These are phyloP conservation scores for Elongisporangium prolatum DNA, from an alignment of 352 stramenopile species.

Conservation along the genomic window DNA sequence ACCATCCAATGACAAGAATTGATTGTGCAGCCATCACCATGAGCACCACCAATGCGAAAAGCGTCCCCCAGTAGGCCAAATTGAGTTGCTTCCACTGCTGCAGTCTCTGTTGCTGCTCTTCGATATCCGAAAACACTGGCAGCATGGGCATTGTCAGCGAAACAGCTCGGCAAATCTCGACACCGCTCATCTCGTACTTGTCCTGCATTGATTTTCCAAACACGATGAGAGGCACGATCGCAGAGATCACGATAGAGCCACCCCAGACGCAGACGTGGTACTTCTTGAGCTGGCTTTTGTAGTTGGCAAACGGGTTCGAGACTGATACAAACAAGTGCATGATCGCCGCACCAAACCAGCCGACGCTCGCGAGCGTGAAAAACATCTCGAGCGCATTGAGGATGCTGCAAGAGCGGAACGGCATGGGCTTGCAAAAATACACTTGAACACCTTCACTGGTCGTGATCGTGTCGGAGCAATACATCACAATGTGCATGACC, in stretches of 20 bases:
- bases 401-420: slow-evolving; percentile 27
- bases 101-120: slow-evolving; percentile 25
- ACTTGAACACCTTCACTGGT: slow-evolving; percentile 3
- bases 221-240: slow-evolving; percentile 33
- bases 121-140: slow-evolving; percentile 12
- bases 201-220: slow-evolving; percentile 31
- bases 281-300: slow-evolving; percentile 49
- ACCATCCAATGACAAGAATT: slow-evolving; percentile 66
- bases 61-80: slow-evolving; percentile 50
- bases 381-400: slow-evolving; percentile 51
- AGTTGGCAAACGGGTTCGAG: slow-evolving; percentile 72
- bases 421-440: slow-evolving; percentile 28
- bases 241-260: slow-evolving; percentile 31
- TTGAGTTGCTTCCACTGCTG: slow-evolving; percentile 57
- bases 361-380: slow-evolving; percentile 47
- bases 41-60: slow-evolving; percentile 51
- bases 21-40: slow-evolving; percentile 53
- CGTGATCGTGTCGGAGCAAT: slow-evolving; percentile 28
- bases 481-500: slow-evolving; percentile 35
- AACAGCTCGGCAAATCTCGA: slow-evolving; percentile 48
- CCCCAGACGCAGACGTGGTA: slow-evolving; percentile 58
- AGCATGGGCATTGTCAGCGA: slow-evolving; percentile 43
- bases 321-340: slow-evolving; percentile 69
- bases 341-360: slow-evolving; percentile 69
- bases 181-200: slow-evolving; percentile 31